Base-by-base conservation (phyloP, 371 early-diverging fungal species). In the Saksenaea vasiformis region DNA sequence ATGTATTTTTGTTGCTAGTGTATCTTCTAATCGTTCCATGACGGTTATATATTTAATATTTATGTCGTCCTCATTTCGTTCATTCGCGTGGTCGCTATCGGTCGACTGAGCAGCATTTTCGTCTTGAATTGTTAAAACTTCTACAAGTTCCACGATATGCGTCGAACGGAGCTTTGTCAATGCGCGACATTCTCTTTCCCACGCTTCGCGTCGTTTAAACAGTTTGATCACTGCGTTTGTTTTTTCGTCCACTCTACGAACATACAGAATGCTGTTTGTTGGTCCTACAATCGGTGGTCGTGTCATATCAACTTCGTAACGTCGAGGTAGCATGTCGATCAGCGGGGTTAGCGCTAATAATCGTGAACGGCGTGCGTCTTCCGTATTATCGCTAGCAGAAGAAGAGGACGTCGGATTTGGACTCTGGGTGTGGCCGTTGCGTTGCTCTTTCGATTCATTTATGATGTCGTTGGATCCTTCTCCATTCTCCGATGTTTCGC, bases 181-280 rank as follows among this genome's bases (percentile, higher is more conserved):
- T 0, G 74, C 73, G 3, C 75, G 69, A 37, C 81, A 81, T 64
- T 82, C 82, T 38, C 82, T 66, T 36, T 82, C 82, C 82, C 82
- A 82, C 24, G 82, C 79, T 65, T 82, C 82, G 10, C 82, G 67
- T 51, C 82, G 60, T n/a, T 76, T 79, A 72, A 82, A 82, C 14
- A 67, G 58, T 47, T 82, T 82, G 51, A 82, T 68, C 3, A 73
- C 70, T 3, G 66, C 69, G 2, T 35, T 54, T 0, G n/a, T 27
- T 5, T 58, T 28, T 28, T 34, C 38, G 17, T 66, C 65, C 5
- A 63, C 34, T 1, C 63, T 64, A 34, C 37, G 60, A 4, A 67
- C 77, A 68, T 70, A 82, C n/a, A 82, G 41, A 2, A 82, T 70
- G 14, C 61, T 69, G 15, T 82, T 82, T 19, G 74, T 61, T 0